Base-by-base conservation (phyloP, 1,284 basidiomycete species). In the Papiliotrema fonsecae region DNA sequence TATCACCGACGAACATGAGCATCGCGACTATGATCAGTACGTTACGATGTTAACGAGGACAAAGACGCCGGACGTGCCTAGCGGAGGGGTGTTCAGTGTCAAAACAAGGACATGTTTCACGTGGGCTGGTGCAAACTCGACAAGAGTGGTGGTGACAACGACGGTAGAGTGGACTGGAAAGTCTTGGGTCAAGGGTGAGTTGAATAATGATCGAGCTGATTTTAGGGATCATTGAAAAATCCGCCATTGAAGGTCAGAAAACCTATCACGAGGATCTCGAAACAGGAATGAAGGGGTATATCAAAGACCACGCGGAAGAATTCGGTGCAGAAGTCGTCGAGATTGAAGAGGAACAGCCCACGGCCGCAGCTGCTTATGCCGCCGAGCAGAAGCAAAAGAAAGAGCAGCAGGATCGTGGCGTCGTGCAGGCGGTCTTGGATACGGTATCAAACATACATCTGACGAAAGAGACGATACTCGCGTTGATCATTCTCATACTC, bases 141-240 rank as follows among this genome's bases (percentile, higher is more conserved):
- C 87, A 2, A 82, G 81, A 45, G 82, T 98, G 13, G 62, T 89
- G 7, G 89, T 98, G 4, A 93, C 90, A 31, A 92, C 88, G 6
- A 82, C 87, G 58, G 90, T 97, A 2, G 93, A 97, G 55, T 98
- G 94, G 93, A 89, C 86, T 0, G 93, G 93, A 21, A 81, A 92
- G 60, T 94, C 89, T 72, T 97, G 97, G 76, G 88, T 98, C 72
- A 94, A 89, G 74, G 86, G 91, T 89, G 55, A 60, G 81, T 73
- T 7, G 19, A 19, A 21, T 3, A 3, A n/a, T n/a, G n/a, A n/a
- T n/a, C n/a, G n/a, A n/a, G n/a, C 36, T 28, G 11, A n/a, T 16
- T 16, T 2, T 63, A 91, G 89, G 90, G 49, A 88, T 98, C 62
- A 96, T 98, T 64, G 92, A 97, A 65, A 84, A 82, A 60, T 90